Conservation (phyloP, 179 eudicot genomes). For the Sideroxylon spinosum region DNA sequence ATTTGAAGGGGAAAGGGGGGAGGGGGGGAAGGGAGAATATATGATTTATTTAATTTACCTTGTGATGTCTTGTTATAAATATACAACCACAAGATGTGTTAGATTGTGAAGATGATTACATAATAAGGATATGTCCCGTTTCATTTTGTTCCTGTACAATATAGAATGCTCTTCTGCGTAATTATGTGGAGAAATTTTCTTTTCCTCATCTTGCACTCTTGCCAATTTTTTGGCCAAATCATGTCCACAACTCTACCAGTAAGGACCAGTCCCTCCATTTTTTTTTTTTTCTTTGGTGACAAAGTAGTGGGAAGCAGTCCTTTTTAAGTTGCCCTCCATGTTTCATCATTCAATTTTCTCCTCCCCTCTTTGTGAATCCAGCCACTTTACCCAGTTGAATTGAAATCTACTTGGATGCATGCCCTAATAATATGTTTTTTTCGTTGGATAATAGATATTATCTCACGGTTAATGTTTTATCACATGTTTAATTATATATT, state of each 20-base stretch:
- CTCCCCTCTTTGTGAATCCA: too few relatives aligned
- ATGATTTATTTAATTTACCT: slow-evolving; percentile 31
- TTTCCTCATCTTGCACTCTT: not conserved
- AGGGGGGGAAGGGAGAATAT: slow-evolving; percentile 20
- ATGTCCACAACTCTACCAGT: too few relatives aligned
- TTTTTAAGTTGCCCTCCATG: too few relatives aligned
- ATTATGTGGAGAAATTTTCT: not conserved
- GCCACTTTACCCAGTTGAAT: too few relatives aligned
- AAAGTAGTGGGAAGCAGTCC: too few relatives aligned
- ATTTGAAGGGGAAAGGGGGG: slow-evolving; percentile 27
- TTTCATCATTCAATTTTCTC: not conserved
- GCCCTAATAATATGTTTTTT: too few relatives aligned
- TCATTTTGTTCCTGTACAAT: slow-evolving; percentile 1
- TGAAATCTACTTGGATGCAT: too few relatives aligned
- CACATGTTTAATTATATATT: too few relatives aligned
- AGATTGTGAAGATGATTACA: slow-evolving; percentile 30
- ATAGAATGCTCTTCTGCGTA: slow-evolving; percentile 9
- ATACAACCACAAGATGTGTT: slow-evolving; percentile 32
- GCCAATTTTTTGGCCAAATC: not conserved
- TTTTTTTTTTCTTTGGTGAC: too few relatives aligned
- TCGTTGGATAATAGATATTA: too few relatives aligned
- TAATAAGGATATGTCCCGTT: slow-evolving; percentile 21
- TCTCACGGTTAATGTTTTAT: too few relatives aligned
- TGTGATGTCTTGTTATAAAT: slow-evolving; percentile 29
- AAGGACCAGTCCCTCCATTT: too few relatives aligned